Base-by-base conservation (phyloP, 177 flowering plant genomes). In the Vitis hybrid region DNA sequence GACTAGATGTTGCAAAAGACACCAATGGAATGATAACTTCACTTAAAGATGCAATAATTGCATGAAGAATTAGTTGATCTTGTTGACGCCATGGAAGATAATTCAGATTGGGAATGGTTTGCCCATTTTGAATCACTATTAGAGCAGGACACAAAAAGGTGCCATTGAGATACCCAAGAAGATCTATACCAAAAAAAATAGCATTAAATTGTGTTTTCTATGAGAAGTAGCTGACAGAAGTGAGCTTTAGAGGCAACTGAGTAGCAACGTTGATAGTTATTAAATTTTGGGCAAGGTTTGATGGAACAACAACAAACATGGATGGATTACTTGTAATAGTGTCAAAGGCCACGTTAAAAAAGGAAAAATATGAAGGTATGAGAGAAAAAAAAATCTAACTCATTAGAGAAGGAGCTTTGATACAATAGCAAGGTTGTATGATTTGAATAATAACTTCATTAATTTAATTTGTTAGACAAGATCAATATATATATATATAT, bases 41-140 rank as follows among this genome's bases (percentile, higher is more conserved):
- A 15, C 17, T 2, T 2, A 45, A 18, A 6, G 67, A 62, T 0
- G 61, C 73, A 30, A 62, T 13, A 4, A 70, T 62, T 9, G 73
- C 55, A 62, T 52, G 67, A 4, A 62, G 11, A 1, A 70, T 6
- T 1, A 70, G 52, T 52, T 70, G 67, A 45, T 70, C 61, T 51
- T 51, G 66, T n/a, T 49, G 49, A 3, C 3, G 21, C 72, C 72
- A 61, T 0, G 32, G 52, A 55, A 32, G 1, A 12, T 62, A 34
- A 2, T 14, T 7, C 0, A 52, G 67, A 13, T 70, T 3, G 45
- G 49, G 17, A 70, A 26, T 17, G 60, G 56, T 19, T 62, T 54
- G 7, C 67, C 45, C 62, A 57, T 62, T 15, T 49, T 60, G 51
- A 17, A 11, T 17, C 4, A n/a, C 13, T 39, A 51, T 39, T 15